Evolutionary conservation across 495 filamentous ascomycete genomes (phyloP).

Genomic region (Penicillium dipodomyicola): DNA sequence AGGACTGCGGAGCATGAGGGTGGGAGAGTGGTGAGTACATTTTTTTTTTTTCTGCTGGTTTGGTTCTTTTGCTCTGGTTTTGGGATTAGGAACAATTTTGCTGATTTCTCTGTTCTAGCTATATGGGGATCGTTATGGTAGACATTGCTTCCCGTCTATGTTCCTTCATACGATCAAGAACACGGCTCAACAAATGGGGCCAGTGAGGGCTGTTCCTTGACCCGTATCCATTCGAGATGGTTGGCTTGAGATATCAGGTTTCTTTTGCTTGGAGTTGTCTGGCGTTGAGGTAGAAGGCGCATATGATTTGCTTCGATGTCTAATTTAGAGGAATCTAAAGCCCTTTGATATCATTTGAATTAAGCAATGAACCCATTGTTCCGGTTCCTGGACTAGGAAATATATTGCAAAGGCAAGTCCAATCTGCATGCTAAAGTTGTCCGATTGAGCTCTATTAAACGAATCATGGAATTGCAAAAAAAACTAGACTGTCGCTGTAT

Average conservation of each 20-base stretch:
- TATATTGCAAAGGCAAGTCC: neutral
- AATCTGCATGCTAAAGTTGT: neutral
- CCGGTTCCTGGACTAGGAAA: neutral
- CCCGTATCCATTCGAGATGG: neutral
- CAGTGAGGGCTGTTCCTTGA: slow-evolving; percentile 20
- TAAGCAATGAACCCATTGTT: neutral
- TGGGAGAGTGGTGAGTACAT: slow-evolving; percentile 20
- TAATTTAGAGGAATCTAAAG: neutral
- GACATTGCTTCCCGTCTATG: slow-evolving; percentile 31
- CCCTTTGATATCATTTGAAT: neutral
- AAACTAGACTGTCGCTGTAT: neutral
- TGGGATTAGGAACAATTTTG: neutral
- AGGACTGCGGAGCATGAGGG: slow-evolving; percentile 24
- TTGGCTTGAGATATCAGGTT: neutral
- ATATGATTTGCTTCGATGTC: neutral
- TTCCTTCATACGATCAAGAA: slow-evolving; percentile 31
- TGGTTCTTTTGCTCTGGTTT: too few species aligned
- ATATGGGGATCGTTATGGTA: slow-evolving; percentile 19
- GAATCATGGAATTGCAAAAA: neutral
- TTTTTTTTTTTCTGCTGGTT: neutral
- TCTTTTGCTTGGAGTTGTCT: neutral
- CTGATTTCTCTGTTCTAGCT: neutral
- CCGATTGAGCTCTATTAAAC: slow-evolving; percentile 1
- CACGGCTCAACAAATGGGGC: slow-evolving; percentile 14
- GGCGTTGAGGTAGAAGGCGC: neutral